These are phyloP conservation scores for Hyaloscypha finlandica DNA, from an alignment of 495 filamentous ascomycete genomes.

Conservation along the genomic window DNA sequence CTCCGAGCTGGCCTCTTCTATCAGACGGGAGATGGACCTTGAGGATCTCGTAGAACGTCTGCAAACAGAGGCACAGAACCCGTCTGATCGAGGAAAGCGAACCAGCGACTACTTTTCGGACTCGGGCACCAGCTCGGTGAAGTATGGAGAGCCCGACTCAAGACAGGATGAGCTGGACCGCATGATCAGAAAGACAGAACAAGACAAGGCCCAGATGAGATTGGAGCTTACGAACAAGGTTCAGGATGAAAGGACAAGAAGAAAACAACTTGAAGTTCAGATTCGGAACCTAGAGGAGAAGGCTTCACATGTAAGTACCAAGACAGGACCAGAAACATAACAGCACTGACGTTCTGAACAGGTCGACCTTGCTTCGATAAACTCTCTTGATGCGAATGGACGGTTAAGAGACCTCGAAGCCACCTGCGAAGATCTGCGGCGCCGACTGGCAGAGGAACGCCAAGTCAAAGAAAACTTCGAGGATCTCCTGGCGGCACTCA, in stretches of 20 bases:
- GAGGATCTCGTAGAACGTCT: conserved; percentile 90
- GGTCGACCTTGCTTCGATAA: conserved; percentile 47
- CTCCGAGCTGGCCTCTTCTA: conserved; percentile 86
- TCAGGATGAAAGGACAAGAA: conserved; percentile 76
- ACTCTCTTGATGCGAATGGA: conserved; percentile 48
- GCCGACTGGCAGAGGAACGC: conserved; percentile 82
- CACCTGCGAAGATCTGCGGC: conserved; percentile 75
- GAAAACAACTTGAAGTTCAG: conserved; percentile 77
- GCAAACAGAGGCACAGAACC: conserved; percentile 69
- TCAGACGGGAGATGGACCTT: conserved; percentile 92
- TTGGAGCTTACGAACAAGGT: conserved; percentile 80
- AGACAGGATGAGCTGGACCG: conserved; percentile 83
- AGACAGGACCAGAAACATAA: not conserved
- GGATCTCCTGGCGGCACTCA: conserved; percentile 81
- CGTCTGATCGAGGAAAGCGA: conserved; percentile 65
- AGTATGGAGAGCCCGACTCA: conserved; percentile 67
- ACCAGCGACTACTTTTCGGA: conserved; percentile 99
- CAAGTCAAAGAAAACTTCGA: conserved; percentile 92
- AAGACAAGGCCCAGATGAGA: conserved; percentile 86
- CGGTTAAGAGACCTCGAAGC: conserved; percentile 75
- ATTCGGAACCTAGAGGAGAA: conserved; percentile 78
- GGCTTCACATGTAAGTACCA: conserved; percentile 52
- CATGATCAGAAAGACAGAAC: conserved; percentile 79
- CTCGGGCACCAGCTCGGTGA: conserved; percentile 83
- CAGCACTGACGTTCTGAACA: conserved; percentile 10